Percentiles rank a stretch among this genome's conserved stretches.
Conservation (phyloP, 208 protist species). For the Acanthamoeba triangularis region DNA sequence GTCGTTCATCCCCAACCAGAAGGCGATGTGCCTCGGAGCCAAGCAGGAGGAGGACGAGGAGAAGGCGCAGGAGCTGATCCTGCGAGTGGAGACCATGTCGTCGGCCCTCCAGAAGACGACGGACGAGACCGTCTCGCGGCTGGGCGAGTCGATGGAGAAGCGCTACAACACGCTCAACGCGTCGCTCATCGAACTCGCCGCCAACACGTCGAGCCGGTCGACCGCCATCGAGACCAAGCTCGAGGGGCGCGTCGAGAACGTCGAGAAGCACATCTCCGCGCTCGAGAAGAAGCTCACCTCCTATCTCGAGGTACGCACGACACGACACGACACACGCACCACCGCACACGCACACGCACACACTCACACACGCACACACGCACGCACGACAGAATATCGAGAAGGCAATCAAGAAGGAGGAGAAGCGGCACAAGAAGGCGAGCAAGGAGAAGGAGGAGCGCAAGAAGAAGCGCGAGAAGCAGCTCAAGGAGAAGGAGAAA, state of each 20-base stretch:
- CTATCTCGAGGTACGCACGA: background rate
- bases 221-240: conserved; percentile 37
- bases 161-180: background rate
- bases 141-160: conserved; percentile 41
- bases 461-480: conserved; percentile 48
- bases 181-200: conserved; percentile 12
- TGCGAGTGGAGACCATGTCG: conserved; percentile 6
- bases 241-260: conserved; percentile 1
- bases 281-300: conserved; percentile 28
- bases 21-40: conserved; percentile 55
- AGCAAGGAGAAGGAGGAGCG: conserved; percentile 15
- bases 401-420: conserved; percentile 35
- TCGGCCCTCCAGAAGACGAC: conserved; percentile 48
- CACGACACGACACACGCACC: background rate
- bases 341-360: background rate
- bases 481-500: background rate
- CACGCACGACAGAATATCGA: background rate
- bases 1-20: conserved; percentile 80
- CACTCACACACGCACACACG: background rate
- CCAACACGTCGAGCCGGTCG: background rate
- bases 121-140: background rate
- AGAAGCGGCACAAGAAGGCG: conserved; percentile 14
- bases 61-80: conserved; percentile 62
- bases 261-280: conserved; percentile 37
- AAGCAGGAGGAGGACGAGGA: conserved; percentile 66